Evolutionary conservation across 2,329 filamentous ascomycete species (phyloP).

Genomic region (Colletotrichum phormii): DNA sequence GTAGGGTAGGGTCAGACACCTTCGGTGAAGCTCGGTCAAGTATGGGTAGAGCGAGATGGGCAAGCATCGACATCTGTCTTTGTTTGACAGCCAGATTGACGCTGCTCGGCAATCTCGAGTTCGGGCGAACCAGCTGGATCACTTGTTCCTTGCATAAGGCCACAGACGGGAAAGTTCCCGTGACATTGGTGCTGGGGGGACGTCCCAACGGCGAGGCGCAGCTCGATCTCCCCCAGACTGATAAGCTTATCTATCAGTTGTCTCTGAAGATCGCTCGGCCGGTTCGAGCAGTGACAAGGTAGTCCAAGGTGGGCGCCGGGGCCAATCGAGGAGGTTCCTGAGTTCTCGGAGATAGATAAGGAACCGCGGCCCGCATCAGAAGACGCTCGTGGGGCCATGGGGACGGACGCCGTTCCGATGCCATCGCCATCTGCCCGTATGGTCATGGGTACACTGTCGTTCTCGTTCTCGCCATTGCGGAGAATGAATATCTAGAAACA

Average conservation of each 20-base stretch:
- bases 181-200: conserved; percentile 4
- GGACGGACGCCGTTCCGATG: background rate
- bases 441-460: background rate
- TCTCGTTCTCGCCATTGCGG: background rate
- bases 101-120: conserved; percentile 17
- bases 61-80: background rate
- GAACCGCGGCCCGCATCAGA: background rate
- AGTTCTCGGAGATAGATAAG: conserved; percentile 1
- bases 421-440: background rate
- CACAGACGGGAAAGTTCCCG: conserved; percentile 27
- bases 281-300: background rate
- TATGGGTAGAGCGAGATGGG: background rate
- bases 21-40: conserved; percentile 30
- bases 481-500: background rate
- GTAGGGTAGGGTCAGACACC: too few species aligned
- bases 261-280: conserved; percentile 15
- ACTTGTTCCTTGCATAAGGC: conserved; percentile 35
- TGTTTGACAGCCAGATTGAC: conserved; percentile 1
- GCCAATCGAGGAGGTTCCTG: conserved; percentile 2
- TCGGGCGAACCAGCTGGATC: conserved; percentile 5
- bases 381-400: background rate
- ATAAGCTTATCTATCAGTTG: conserved; percentile 32
- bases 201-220: conserved; percentile 1
- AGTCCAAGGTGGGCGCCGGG: background rate
- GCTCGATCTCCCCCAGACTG: conserved; percentile 8